Evolutionary conservation across 2,329 filamentous ascomycete species (phyloP).

Genomic region (Coniella vitis): DNA sequence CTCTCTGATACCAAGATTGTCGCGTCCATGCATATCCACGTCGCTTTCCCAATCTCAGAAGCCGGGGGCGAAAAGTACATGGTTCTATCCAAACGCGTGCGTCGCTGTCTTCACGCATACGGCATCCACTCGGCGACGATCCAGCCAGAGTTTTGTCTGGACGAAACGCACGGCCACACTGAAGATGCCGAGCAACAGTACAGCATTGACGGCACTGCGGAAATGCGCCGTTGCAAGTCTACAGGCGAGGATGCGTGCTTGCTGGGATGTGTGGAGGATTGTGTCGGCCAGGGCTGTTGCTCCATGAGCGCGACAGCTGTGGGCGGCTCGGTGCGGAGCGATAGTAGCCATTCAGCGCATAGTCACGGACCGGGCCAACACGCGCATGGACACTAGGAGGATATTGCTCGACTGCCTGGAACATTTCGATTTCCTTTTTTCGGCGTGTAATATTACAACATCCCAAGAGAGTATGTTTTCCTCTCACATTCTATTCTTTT

Average conservation of each 20-base stretch:
- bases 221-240: slow-evolving; percentile 8
- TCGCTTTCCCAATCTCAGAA: slow-evolving; percentile 82
- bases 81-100: slow-evolving; percentile 74
- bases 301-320: slow-evolving; percentile 19
- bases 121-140: slow-evolving; percentile 97
- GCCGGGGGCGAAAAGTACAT: slow-evolving; percentile 79
- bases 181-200: slow-evolving; percentile 23
- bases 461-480: background rate
- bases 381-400: slow-evolving; percentile 25
- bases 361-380: slow-evolving; percentile 24
- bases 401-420: background rate
- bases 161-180: slow-evolving; percentile 35
- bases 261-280: slow-evolving; percentile 46
- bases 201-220: slow-evolving; percentile 29
- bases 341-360: slow-evolving; percentile 25
- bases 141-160: slow-evolving; percentile 78
- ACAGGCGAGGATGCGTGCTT: slow-evolving; percentile 35
- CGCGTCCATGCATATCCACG: slow-evolving; percentile 87
- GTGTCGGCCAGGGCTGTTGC: slow-evolving; percentile 40
- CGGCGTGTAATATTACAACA: background rate
- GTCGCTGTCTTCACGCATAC: slow-evolving; percentile 86
- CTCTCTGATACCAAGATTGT: slow-evolving; percentile 91
- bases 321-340: slow-evolving; percentile 27
- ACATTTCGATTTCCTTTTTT: slow-evolving; percentile 13
- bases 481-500: background rate